Base-by-base conservation (phyloP, 2,329 filamentous ascomycete species). In the Aspergillus tanneri region DNA sequence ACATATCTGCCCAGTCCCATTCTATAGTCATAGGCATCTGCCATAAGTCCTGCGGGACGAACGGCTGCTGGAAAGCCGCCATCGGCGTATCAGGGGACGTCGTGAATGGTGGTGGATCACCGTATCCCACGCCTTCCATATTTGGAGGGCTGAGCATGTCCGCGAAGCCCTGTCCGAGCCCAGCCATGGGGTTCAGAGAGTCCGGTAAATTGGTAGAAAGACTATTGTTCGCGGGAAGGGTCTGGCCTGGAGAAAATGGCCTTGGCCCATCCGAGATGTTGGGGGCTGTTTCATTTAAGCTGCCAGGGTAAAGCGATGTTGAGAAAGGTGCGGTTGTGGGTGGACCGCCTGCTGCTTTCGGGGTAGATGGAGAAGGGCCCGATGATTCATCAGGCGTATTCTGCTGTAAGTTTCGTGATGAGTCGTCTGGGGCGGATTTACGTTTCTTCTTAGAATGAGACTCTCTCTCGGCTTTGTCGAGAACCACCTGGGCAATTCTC, bases 21-120 rank as follows among this genome's bases (percentile, higher is more conserved):
- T 97, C 92, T 18, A 97, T 79, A 2, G 89, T 95, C 85, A 96
- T 95, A 1, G 92, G 91, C 82, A 97, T 85, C 67, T 92, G 87
- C 84, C 93, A 99, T 21, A 97, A 72, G 70, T 97, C 93, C 60
- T 92, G 90, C 4, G 93, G 92, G 18, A 97, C 83, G 61, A 96
- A 86, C 0, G 91, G 91, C 57, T 95, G 88, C 61, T 91, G 86
- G 63, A 91, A 90, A 14, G 76, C 63, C 10, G 71, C 67, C 27
- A 72, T 63, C 46, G 64, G 61, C 9, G 65, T 62, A 24, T 65
- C 60, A 16, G 57, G 60, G 24, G 62, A 53, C 12, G 60, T 51
- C 4, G 62, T 56, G 42, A 68, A 66, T 5, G 63, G 51, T 7
- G 58, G 55, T 46, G 63, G 63, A 28, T 64, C 60, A n/a, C 59